Evolutionary conservation across 768 basidiomycete genomes (phyloP), one percentile per base, ranked within the genome.

Genomic region (Naganishia onofrii): DNA sequence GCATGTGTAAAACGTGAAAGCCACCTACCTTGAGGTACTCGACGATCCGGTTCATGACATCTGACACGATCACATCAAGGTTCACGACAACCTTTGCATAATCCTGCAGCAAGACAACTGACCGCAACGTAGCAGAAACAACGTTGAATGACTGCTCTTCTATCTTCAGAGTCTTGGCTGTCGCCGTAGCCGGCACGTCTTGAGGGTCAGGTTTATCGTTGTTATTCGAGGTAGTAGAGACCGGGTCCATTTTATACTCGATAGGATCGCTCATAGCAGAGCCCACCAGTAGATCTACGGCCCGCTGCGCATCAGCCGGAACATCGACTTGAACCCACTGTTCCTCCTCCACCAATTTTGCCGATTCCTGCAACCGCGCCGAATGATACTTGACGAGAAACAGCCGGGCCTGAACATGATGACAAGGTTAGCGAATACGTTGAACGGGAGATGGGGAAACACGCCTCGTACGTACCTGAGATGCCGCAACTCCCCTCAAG

Each of bases 291-390:
- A 89, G 82, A 74, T 90, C 85, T 44, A 88, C 85, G n/a, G 87
- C 83, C 58, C 84, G 85, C 81, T 98, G 95, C 31, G 91, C 81
- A 4, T 82, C 72, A 4, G 83, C 76, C 0, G 88, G 82, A 17
- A 95, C 87, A 68, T 96, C 91, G 17, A 87, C 84, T 19, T 90
- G 90, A 69, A 84, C 87, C 96, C 96, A 98, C 70, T 89, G 90
- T 77, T 99, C 96, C 74, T 97, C 93, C 79, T 98, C 93, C 9
- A 99, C 95, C 31, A 92, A 82, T 78, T 90, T 92, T 31, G 95
- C 94, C 2, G 89, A 90, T 67, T 85, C 85, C 2, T 88, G 86
- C 53, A 98, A 86, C 63, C 90, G 85, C 13, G 85, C 81, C 74
- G 93, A 88, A 77, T 99, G 96, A 82, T 94, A 97, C 0, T 84